Base-by-base conservation (phyloP, 768 basidiomycete genomes). In the Pleurotus pulmonarius region DNA sequence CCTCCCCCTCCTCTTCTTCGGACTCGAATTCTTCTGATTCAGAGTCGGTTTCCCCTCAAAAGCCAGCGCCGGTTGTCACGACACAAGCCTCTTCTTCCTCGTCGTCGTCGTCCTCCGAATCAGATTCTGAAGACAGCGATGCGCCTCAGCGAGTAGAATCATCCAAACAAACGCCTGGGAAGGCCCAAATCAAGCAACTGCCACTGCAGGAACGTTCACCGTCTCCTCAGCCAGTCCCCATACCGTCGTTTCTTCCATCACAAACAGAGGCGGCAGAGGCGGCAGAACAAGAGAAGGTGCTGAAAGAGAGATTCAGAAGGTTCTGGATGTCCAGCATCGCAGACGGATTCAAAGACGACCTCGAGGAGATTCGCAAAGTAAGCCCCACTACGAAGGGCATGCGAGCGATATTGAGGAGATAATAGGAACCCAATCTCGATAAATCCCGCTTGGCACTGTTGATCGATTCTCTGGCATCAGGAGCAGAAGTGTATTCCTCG, bases 311-410 rank as follows among this genome's bases (percentile, higher is more conserved):
- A 44, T 94, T 94, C 67, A 75, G 86, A 55, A 86, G 86, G 67
- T 93, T 94, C 64, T 94, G 92, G 92, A 92, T 94, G 90, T 72
- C 83, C 2, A 83, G 87, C 0, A 79, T 93, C 5, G 88, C 85
- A 1, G 89, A 92, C 66, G 90, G 83, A 9, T 94, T 94, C 70
- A 82, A 81, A 59, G 86, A 88, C 46, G 92, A 94, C 67, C 74
- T 94, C n/a, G 90, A 92, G 63, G 79, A 85, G 63, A 86, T 94
- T 63, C 83, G 87, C 29, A 90, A 92, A 79, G 92, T 89, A 52
- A 39, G 79, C 69, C 38, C 51, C 9, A 6, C 34, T 11, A 2
- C 3, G 15, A 13, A 37, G 49, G 51, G 29, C 12, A 56, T 34
- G 29, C 1, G 29, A 34, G 4, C 29, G 8, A 2, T 11, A 3